Base-by-base conservation (phyloP, 2,329 filamentous ascomycete species). In the Fusarium sp. region DNA sequence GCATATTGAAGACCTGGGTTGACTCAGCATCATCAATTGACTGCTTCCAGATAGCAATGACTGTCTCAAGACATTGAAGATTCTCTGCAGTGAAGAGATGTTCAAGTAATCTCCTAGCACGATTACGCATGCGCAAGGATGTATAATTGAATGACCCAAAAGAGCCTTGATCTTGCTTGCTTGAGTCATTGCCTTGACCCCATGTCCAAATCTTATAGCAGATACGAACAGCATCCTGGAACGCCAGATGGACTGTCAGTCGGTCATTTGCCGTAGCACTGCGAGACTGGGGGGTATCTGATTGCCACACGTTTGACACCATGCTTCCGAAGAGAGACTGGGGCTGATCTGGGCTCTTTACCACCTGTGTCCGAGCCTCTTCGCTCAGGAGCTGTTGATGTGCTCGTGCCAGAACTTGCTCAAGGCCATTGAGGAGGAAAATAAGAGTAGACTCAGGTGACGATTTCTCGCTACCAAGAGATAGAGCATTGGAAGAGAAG, bases 151-250 rank as follows among this genome's bases (percentile, higher is more conserved):
- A 97, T 1, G 95, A 98, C 13, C 94, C 93, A 9, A 87, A 87
- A 20, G 92, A 95, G 35, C 88, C 86, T 2, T 84, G 78, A 78
- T 97, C 93, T 60, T 92, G 89, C 27, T 84, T 82, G 12, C 80
- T 81, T 22, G 86, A 83, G 75, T 92, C 90, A 33, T 85, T 85
- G 5, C 88, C 88, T 77, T 92, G 89, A 10, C 93, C 94, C 95
- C 96, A 99, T 1, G 93, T 93, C 96, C 97, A 99, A 57, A 99
- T 97, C 17, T 87, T 90, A 79, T 97, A 97, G 81, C 95, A 97
- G 54, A 97, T 93, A 29, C 94, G 90, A 65, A 98, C 94, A 2
- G 95, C 94, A 80, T 99, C 97, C 80, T 98, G 95, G 79, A 99
- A 97, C 15, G 95, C 97, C n/a, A 99, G 86, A 46, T 98, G 87